A percentile compares a stretch with the other conserved stretches of the same genome.
Evolutionary conservation across 140 eudicot genomes (phyloP).

Genomic region (Bidens hawaiensis): DNA sequence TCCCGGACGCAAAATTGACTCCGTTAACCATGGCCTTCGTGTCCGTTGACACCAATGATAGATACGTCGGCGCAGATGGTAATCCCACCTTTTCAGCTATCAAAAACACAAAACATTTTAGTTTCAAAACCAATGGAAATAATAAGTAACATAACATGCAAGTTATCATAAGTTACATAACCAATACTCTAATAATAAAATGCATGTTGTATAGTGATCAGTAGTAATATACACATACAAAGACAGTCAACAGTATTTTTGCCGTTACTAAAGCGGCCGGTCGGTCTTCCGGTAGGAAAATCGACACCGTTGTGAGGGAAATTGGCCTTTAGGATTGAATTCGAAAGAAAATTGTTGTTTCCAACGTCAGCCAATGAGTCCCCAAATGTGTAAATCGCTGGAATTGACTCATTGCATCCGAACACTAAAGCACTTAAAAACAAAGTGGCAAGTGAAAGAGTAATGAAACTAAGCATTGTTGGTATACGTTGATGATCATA

Average conservation of each 20-base stretch:
- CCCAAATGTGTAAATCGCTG: conserved; percentile 55
- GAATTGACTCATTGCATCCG: conserved; percentile 10
- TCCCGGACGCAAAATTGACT: conserved; percentile 84
- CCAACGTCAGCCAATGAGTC: conserved; percentile 81
- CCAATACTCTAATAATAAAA: too few relatives aligned
- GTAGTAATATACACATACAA: conserved; percentile 31
- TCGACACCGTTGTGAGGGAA: conserved; percentile 69
- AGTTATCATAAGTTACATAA: background rate
- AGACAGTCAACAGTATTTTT: conserved; percentile 70
- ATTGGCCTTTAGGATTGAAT: conserved; percentile 46
- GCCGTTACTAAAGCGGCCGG: conserved; percentile 73
- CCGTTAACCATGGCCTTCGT: conserved; percentile 31
- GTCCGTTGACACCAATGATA: conserved; percentile 23
- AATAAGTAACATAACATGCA: background rate
- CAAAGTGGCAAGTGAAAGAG: background rate
- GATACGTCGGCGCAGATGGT: conserved; percentile 52
- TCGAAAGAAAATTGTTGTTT: conserved; percentile 46
- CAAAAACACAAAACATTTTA: background rate
- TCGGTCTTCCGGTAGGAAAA: conserved; percentile 43
- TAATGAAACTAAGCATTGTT: background rate
- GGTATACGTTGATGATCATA: background rate
- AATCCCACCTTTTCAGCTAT: conserved; percentile 70
- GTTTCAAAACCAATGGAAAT: background rate
- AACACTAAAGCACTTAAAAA: background rate
- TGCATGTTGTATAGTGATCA: background rate